phyloP scores from a whole-genome alignment of 768 basidiomycete species.

The Collybia sordida region DNA sequence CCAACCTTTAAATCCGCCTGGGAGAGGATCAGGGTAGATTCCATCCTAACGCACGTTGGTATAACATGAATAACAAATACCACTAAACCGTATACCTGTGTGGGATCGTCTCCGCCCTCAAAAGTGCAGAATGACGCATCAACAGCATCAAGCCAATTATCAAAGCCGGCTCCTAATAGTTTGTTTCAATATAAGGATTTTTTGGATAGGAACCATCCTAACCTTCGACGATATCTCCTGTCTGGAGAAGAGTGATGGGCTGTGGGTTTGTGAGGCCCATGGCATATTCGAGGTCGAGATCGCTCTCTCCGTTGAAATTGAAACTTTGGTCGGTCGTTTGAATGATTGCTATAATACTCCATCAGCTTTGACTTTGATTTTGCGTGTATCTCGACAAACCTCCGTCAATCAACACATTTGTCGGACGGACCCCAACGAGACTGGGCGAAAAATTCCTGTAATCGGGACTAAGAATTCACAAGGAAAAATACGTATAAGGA shows the following conservation, averaged over 20 bases:
- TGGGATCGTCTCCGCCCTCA: constrained; percentile 43
- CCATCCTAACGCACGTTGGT: constrained; percentile 20
- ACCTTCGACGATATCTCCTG: constrained; percentile 43
- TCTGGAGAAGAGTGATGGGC: constrained; percentile 41
- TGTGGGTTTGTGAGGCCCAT: constrained; percentile 46
- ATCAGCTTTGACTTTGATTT: no score
- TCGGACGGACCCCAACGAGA: constrained; percentile 34
- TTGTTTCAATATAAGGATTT: not conserved
- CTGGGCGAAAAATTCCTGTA: constrained; percentile 35
- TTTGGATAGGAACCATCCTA: not conserved
- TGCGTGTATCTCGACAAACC: constrained; percentile 12
- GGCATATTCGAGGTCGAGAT: constrained; percentile 57
- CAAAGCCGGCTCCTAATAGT: constrained; percentile 40
- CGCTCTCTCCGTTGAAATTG: constrained; percentile 51
- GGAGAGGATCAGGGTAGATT: constrained; percentile 14
- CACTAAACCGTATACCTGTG: constrained; percentile 17
- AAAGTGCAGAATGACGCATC: constrained; percentile 45
- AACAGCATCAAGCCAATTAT: constrained; percentile 49
- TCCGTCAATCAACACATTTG: constrained; percentile 33
- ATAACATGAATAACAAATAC: constrained; percentile 4
- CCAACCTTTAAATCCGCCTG: constrained; percentile 14
- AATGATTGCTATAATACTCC: constrained; percentile 32
- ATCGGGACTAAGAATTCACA: not conserved
- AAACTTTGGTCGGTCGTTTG: constrained; percentile 43
- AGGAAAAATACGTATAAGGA: not conserved